These are phyloP conservation scores for Ogataea wickerhamii DNA, from an alignment of 805 yeast genomes.

Conservation along the genomic window DNA sequence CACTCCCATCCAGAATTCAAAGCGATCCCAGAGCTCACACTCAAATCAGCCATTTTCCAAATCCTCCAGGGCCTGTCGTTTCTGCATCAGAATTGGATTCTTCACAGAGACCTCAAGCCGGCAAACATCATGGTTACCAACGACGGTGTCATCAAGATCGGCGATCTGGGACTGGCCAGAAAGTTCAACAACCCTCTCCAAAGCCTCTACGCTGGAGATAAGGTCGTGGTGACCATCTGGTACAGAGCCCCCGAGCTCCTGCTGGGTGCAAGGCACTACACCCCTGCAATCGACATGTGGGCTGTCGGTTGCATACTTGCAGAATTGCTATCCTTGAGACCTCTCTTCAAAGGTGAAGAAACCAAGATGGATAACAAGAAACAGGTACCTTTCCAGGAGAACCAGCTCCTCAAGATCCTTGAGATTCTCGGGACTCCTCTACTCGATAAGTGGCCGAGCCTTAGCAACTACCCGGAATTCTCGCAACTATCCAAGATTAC, in stretches of 20 bases:
- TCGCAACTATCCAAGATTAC: slow-evolving; percentile 56
- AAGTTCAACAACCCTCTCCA: slow-evolving; percentile 84
- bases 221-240: slow-evolving; percentile 97
- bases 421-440: slow-evolving; percentile 94
- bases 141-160: slow-evolving; percentile 89
- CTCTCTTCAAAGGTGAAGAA: slow-evolving; percentile 96
- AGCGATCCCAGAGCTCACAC: slow-evolving; percentile 71
- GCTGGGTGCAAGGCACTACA: slow-evolving; percentile 88
- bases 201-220: slow-evolving; percentile 84
- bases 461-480: slow-evolving; percentile 82
- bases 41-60: slow-evolving; percentile 89
- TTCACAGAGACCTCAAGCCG: slow-evolving; percentile 94
- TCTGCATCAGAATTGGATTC: slow-evolving; percentile 92
- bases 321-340: slow-evolving; percentile 81
- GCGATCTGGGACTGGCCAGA: slow-evolving; percentile 90
- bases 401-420: slow-evolving; percentile 84
- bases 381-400: slow-evolving; percentile 89
- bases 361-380: slow-evolving; percentile 93
- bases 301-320: slow-evolving; percentile 95
- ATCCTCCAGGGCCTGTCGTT: slow-evolving; percentile 87
- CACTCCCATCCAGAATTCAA: slow-evolving; percentile 87
- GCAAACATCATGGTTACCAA: slow-evolving; percentile 96
- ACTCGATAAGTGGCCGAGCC: slow-evolving; percentile 70
- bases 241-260: slow-evolving; percentile 90
- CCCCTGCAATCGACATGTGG: slow-evolving; percentile 93